These are phyloP conservation scores for Penicillium psychrosexuale DNA, from an alignment of 2,329 filamentous ascomycete species.

Conservation along the genomic window DNA sequence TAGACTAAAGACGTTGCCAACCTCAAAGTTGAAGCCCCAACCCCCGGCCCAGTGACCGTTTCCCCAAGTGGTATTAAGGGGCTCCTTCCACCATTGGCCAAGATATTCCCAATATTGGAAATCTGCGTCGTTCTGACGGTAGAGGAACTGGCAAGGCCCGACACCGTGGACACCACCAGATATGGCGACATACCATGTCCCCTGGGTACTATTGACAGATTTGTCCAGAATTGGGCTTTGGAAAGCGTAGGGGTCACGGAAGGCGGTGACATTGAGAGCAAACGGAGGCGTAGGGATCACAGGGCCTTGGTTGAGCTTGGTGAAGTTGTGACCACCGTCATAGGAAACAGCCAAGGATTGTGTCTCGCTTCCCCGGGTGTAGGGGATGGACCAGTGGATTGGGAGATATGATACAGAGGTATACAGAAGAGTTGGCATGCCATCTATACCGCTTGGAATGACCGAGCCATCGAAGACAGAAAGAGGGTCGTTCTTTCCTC, in stretches of 20 bases:
- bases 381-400: slow-evolving; percentile 46
- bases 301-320: slow-evolving; percentile 47
- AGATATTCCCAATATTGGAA: slow-evolving; percentile 23
- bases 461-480: slow-evolving; percentile 20
- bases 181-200: slow-evolving; percentile 21
- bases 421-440: slow-evolving; percentile 48
- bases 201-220: slow-evolving; percentile 2
- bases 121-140: slow-evolving; percentile 15
- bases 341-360: slow-evolving; percentile 46
- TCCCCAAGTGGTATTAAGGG: slow-evolving; percentile 19
- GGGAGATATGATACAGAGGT: slow-evolving; percentile 48
- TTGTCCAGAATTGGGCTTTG: slow-evolving; percentile 13
- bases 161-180: slow-evolving; percentile 17
- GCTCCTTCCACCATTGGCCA: slow-evolving; percentile 20
- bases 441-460: slow-evolving; percentile 31
- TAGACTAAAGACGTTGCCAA: slow-evolving; percentile 15
- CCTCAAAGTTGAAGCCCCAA: slow-evolving; percentile 22
- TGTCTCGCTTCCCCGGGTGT: slow-evolving; percentile 46
- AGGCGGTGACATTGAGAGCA: slow-evolving; percentile 17
- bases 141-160: slow-evolving; percentile 18
- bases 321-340: slow-evolving; percentile 49
- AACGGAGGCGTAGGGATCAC: slow-evolving; percentile 36
- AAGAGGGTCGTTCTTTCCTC: slow-evolving; percentile 18
- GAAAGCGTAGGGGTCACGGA: slow-evolving; percentile 22
- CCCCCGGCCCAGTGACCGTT: slow-evolving; percentile 20